Evolutionary conservation across 495 filamentous ascomycete genomes (phyloP), one percentile per base, ranked within the genome.

Genomic region (Podospora australis): DNA sequence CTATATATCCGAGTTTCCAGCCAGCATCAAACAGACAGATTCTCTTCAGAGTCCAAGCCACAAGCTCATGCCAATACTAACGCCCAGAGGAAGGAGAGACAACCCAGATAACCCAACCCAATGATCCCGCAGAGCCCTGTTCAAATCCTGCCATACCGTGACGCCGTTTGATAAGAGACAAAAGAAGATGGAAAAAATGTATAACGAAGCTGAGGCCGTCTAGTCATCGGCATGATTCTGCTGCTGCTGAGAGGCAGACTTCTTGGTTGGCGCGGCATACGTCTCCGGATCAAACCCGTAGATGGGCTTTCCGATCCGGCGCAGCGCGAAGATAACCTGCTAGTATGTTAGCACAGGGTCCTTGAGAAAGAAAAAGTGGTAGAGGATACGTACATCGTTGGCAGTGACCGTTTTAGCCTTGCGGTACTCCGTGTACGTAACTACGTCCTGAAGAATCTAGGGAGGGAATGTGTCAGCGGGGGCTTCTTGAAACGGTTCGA

Each of bases 291-390:
- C 74, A 30, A 79, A 79, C 0, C 75, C 75, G 17, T 75, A 78
- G 2, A 78, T 74, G 0, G 76, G 73, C 0, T 59, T 43, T 2
- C 77, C 77, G 5, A 69, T 44, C 1, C 72, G 58, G 11, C 70
- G 69, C 0, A 87, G 59, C 0, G 79, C 72, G 48, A 78, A 82
- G 6, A 85, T 71, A 3, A 87, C 81, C 83, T 87, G 48, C n/a
- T 32, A 8, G 21, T 40, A 13, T 7, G 23, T 50, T 24, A 46
- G 26, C 49, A 11, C 32, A 36, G n/a, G 6, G 9, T 6, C 3
- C 11, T 21, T 17, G 7, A 8, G 8, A n/a, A 10, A 25, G 16
- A 11, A 14, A 34, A 6, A 32, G 39, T 9, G 28, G 13, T 3
- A 28, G 20, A 25, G 21, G 25, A 16, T 4, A 40, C 79, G 67